phyloP scores from a whole-genome alignment of 106 monocot species.

The Gastrodia elata region DNA sequence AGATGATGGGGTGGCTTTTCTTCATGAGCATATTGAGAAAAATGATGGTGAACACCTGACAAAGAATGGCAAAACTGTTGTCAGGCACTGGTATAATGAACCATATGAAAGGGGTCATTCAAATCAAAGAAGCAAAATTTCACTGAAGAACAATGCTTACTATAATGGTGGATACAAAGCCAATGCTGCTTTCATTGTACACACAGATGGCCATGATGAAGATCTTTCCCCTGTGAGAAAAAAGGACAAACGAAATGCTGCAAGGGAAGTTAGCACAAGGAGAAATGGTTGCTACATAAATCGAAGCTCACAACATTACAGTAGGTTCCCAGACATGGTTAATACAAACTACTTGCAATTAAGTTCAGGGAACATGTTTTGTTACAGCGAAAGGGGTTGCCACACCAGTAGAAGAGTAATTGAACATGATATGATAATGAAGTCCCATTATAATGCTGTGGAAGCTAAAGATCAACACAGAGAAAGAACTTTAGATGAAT shows the following conservation, averaged over 20 bases:
- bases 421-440: conserved; percentile 1
- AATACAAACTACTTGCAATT: background rate
- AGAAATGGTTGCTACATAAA: background rate
- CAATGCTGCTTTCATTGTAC: background rate
- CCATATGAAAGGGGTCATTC: background rate
- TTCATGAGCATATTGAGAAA: background rate
- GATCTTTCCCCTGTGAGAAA: background rate
- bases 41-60: background rate
- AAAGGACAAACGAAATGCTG: background rate
- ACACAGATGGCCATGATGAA: background rate
- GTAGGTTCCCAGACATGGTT: background rate
- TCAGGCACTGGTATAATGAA: background rate
- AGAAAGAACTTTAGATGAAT: conserved; percentile 6
- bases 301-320: background rate
- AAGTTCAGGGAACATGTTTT: background rate
- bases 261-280: background rate
- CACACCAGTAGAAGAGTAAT: background rate
- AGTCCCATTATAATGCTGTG: background rate
- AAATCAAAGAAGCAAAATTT: background rate
- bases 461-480: conserved; percentile 1
- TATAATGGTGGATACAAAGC: background rate
- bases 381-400: background rate
- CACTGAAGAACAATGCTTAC: background rate
- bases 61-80: background rate
- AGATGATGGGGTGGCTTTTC: conserved; percentile 5